A percentile compares a stretch with the other conserved stretches of the same genome.
Conservation (phyloP, 2,329 filamentous ascomycete genomes). For the Nemania diffusa region DNA sequence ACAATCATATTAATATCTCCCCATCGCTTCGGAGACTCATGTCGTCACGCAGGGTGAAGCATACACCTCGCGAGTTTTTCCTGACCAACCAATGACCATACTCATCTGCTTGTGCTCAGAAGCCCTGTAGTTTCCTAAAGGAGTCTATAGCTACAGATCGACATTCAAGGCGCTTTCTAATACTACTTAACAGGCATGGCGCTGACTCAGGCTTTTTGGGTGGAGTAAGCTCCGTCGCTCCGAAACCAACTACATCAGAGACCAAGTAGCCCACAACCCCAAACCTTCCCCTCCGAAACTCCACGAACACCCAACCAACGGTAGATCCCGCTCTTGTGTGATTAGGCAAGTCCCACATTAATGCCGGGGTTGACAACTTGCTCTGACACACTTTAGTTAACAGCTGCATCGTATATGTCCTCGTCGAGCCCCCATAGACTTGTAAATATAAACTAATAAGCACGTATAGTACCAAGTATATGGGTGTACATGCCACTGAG, state of each 20-base stretch:
- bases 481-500: not conserved
- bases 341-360: not conserved
- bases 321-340: not conserved
- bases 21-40: not conserved
- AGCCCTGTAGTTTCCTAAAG: not conserved
- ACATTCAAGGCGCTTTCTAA: not conserved
- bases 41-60: not conserved
- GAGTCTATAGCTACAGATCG: not conserved
- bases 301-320: not conserved
- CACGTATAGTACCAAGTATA: not conserved
- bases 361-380: not conserved
- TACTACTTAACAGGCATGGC: not conserved
- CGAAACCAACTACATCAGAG: not conserved
- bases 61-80: not conserved
- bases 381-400: not conserved
- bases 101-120: not conserved
- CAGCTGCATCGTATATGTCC: not conserved
- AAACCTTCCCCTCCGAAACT: not conserved
- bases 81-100: not conserved
- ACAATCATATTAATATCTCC: not conserved
- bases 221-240: constrained; percentile 13
- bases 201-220: constrained; percentile 5
- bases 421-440: not conserved
- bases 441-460: not conserved
- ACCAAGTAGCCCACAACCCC: not conserved